A percentile compares a stretch with the other conserved stretches of the same genome.
These are phyloP conservation scores for Candida chilensis DNA, from an alignment of 805 yeast genomes.

Conservation along the genomic window DNA sequence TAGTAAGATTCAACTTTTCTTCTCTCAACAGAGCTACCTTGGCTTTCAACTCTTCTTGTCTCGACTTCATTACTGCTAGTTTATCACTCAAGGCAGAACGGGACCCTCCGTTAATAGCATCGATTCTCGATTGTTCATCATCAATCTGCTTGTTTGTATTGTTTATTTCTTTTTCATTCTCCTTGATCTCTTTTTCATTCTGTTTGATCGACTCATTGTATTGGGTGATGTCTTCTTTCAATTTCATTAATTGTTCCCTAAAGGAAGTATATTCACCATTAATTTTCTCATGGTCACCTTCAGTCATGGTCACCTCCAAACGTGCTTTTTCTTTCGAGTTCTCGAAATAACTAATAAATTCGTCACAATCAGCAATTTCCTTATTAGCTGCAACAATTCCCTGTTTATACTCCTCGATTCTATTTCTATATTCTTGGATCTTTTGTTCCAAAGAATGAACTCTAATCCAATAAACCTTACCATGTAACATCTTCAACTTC, in stretches of 20 bases:
- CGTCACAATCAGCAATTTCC: slow-evolving; percentile 7
- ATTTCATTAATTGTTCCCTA: too few species aligned
- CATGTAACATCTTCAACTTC: slow-evolving; percentile 10
- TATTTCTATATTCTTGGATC: too few species aligned
- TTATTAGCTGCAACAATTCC: slow-evolving; percentile 28
- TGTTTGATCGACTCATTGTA: slow-evolving; percentile 1
- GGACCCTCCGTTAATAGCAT: slow-evolving; percentile 32
- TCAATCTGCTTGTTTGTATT: slow-evolving; percentile 9
- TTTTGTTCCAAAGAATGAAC: background rate
- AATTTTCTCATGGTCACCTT: slow-evolving; percentile 1
- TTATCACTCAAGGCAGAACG: too few species aligned
- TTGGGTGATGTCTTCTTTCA: too few species aligned
- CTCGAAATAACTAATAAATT: background rate
- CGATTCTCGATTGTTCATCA: slow-evolving; percentile 26
- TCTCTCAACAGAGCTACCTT: slow-evolving; percentile 1
- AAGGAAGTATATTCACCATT: slow-evolving; percentile 1
- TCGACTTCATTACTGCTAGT: too few species aligned
- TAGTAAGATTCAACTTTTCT: slow-evolving; percentile 6
- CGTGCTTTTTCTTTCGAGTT: slow-evolving; percentile 1
- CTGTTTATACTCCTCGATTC: slow-evolving; percentile 7
- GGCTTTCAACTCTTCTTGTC: slow-evolving; percentile 4
- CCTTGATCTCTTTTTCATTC: slow-evolving; percentile 7
- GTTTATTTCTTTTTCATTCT: slow-evolving; percentile 21
- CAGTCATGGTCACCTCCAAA: slow-evolving; percentile 3
- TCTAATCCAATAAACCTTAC: slow-evolving; percentile 1